Conservation (phyloP, 805 yeast genomes). For the Schwanniomyces yamadae region DNA sequence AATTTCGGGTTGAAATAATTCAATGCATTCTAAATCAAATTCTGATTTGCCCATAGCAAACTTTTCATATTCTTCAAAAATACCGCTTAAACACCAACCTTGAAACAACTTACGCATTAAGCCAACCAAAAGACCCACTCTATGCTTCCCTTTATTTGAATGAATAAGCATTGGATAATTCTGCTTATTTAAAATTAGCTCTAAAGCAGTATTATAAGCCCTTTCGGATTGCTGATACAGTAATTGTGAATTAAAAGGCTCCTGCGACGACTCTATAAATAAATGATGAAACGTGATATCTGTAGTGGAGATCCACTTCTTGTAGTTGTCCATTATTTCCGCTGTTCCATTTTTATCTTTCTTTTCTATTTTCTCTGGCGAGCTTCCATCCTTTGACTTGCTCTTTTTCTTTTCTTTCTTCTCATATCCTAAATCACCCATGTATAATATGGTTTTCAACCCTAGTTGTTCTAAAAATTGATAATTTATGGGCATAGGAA, state of each 20-base stretch:
- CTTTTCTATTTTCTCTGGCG: constrained; percentile 15
- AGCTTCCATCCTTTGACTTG: constrained; percentile 9
- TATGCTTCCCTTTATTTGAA: constrained; percentile 95
- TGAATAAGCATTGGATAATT: constrained; percentile 89
- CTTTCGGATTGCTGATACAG: constrained; percentile 34
- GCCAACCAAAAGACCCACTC: constrained; percentile 94
- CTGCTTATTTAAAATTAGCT: constrained; percentile 55
- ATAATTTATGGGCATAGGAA: constrained; percentile 85
- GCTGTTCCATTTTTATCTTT: constrained; percentile 52
- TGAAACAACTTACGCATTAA: constrained; percentile 80
- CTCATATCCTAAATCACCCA: constrained; percentile 59
- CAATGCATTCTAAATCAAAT: constrained; percentile 86
- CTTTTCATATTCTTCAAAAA: constrained; percentile 89
- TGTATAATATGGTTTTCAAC: constrained; percentile 75
- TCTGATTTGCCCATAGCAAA: constrained; percentile 94
- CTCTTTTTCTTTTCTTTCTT: constrained; percentile 19
- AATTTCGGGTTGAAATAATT: constrained; percentile 69
- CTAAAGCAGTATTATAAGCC: constrained; percentile 56
- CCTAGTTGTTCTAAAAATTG: constrained; percentile 70
- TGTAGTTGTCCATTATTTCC: constrained; percentile 54
- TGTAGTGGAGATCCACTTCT: constrained; percentile 60
- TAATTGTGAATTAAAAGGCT: constrained; percentile 64
- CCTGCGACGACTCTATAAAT: constrained; percentile 70
- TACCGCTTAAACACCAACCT: constrained; percentile 92
- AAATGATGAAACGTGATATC: constrained; percentile 58